These are phyloP conservation scores for Salvia splendens DNA, from an alignment of 257 asterid genomes.

Conservation along the genomic window DNA sequence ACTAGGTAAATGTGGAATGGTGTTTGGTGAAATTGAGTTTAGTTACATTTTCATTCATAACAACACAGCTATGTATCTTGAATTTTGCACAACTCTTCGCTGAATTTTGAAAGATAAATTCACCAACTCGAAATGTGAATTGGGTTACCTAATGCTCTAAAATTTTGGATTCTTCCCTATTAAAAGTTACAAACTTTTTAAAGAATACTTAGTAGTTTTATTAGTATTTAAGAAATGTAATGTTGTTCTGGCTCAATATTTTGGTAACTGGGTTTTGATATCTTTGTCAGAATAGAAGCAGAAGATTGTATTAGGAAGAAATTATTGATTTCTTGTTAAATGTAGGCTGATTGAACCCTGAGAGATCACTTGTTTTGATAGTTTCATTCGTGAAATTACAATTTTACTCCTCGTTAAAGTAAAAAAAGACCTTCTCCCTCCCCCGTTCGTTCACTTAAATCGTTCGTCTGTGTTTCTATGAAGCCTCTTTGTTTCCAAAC, in stretches of 20 bases:
- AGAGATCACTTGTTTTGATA: background rate
- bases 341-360: background rate
- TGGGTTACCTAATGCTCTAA: background rate
- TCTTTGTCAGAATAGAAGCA: background rate
- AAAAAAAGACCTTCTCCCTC: too few species aligned
- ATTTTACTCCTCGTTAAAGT: too few species aligned
- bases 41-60: background rate
- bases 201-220: background rate
- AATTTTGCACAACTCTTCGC: background rate
- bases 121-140: background rate
- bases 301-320: background rate
- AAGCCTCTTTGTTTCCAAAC: background rate
- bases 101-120: background rate
- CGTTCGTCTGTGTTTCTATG: background rate
- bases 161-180: background rate
- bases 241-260: background rate
- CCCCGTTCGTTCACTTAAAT: too few species aligned
- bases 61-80: background rate
- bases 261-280: background rate
- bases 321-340: background rate
- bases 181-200: background rate
- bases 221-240: background rate
- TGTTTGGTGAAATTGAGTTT: conserved; percentile 2
- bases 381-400: background rate
- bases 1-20: too few species aligned